Evolutionary conservation across 352 stramenopile genomes (phyloP), one percentile per base, ranked within the genome.

Genomic region (Globisporangium iwayamae): DNA sequence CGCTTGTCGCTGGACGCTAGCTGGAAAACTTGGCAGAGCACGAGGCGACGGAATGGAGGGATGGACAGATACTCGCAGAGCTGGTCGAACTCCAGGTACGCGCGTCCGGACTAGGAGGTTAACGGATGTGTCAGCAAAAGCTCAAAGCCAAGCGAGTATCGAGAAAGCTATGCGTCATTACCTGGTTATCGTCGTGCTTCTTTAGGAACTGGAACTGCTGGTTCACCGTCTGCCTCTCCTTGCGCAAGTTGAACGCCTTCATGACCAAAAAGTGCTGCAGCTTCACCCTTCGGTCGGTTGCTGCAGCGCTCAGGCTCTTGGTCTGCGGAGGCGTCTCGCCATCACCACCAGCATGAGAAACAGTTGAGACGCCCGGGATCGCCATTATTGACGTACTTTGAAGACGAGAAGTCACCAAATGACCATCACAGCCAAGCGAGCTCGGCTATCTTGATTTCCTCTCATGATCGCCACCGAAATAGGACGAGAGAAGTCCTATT

Each of bases 191-290:
- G n/a, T 72, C 62, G 3, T 46, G 62, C 46, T 75, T 75, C 48
- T 71, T 71, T 14, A 93, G 67, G 36, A 64, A 73, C 45, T 79
- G 68, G 67, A 95, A 92, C 60, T 93, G 87, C 64, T 94, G 70
- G 2, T 69, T 67, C 39, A 95, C 62, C 3, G 77, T 91, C 62
- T 86, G 73, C 58, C 75, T 79, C 20, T 54, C 38, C 39, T 78
- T 76, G 30, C 87, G 83, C 47, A 92, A 57, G 69, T 94, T 95
- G 69, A 89, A 95, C 18, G 87, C 87, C 46, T 89, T 89, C 63
- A 93, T 75, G 46, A 91, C 74, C 39, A 93, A 66, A 43, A 94
- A 93, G 39, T 90, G 74, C 63, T 95, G 84, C 63, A 93, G 66
- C 67, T 93, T 89, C 16, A 82, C 60, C 0, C 72, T 70, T 38